Evolutionary conservation across 176 grass and related monocot genomes (phyloP), one percentile per base, ranked within the genome.

Genomic region (Carex scoparia): DNA sequence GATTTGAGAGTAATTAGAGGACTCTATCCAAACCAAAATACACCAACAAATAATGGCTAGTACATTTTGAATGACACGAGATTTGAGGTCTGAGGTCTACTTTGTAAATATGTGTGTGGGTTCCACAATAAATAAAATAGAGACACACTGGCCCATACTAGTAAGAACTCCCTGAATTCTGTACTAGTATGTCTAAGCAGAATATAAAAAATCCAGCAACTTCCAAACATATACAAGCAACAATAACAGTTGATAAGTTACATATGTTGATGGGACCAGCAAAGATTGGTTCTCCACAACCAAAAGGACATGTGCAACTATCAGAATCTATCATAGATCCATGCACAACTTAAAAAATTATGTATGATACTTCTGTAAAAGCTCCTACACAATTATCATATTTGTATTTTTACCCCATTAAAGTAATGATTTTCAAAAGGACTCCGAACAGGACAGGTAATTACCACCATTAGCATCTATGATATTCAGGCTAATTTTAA

Each of bases 261-360:
- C 10, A 38, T 81, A 81, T 27, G 30, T 81, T 59, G 65, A 68
- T 16, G 62, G 81, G 81, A 68, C 81, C 81, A 83, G 81, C 18
- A 54, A 83, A 83, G 81, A 65, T 82, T 38, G 62, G 61, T 49
- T 68, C 14, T 67, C 40, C 61, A 65, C 27, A 83, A 66, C 64
- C 40, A 30, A 69, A 83, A 28, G 44, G 63, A 54, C 62, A 83
- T 65, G 64, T 68, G 81, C 81, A 63, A 32, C 81, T 53, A 16
- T 53, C 8, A 54, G 63, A 5, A 54, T 69, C 18, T 16, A 68
- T 65, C 35, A 62, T 42, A 31, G 32, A 83, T 51, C 5, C 61
- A 83, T 51, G 23, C 46, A 67, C 32, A 42, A 48, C 10, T 63
- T 81, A 23, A 27, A 64, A 79, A 81, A 81, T 66, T 4, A 67